A percentile compares a stretch with the other conserved stretches of the same genome.
phyloP scores from a whole-genome alignment of 139 green algal species.

The Trebouxia sp. region DNA sequence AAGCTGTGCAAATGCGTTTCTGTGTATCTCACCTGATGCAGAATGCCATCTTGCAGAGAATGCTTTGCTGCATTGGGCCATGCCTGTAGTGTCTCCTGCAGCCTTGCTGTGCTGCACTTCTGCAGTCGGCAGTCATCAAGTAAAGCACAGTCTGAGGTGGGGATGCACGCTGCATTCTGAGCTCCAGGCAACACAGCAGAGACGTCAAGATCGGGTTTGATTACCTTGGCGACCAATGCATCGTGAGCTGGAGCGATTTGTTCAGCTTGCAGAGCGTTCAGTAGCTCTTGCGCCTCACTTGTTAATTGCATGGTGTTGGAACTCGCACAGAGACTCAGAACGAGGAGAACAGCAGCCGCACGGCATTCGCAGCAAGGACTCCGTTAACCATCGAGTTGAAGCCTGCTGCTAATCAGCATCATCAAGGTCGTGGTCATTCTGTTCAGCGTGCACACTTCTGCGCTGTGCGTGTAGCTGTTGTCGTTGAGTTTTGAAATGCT shows the following conservation, averaged over 20 bases:
- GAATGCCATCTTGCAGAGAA: neutral
- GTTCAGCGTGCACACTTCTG: too few relatives aligned
- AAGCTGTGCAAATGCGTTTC: neutral
- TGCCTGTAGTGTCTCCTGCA: slow-evolving; percentile 12
- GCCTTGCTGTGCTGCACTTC: neutral
- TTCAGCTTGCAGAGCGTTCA: neutral
- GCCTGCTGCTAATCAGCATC: neutral
- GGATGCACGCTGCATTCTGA: neutral
- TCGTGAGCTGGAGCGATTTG: neutral
- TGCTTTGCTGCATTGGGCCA: slow-evolving; percentile 1
- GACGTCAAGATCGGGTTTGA: neutral
- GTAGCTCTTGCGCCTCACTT: neutral
- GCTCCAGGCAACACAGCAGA: neutral
- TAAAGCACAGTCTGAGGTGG: neutral
- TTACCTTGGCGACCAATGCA: neutral
- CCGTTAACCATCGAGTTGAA: too few relatives aligned
- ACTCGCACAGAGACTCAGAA: neutral
- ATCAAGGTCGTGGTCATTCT: neutral
- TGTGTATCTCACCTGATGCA: neutral
- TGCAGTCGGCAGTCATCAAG: neutral
- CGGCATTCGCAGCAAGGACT: too few relatives aligned
- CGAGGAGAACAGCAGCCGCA: neutral
- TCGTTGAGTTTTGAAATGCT: slow-evolving; percentile 4
- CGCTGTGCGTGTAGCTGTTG: too few relatives aligned
- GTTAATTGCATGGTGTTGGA: neutral